Conservation (phyloP, 1,284 basidiomycete species). For the Sporisorium reilianum region DNA sequence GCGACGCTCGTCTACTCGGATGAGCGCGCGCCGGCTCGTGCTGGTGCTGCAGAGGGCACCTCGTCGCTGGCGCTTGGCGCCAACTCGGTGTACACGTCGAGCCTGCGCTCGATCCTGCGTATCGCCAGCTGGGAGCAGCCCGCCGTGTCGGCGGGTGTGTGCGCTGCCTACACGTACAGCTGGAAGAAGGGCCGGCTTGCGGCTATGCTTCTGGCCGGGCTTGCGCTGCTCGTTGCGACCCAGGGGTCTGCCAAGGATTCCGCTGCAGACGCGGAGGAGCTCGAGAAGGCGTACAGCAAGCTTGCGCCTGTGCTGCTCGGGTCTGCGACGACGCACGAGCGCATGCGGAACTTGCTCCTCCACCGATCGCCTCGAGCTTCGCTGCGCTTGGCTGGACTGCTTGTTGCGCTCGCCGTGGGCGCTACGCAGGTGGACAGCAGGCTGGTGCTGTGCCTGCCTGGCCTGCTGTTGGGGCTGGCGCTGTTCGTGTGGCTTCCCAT, state of each 20-base stretch:
- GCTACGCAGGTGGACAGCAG: constrained; percentile 16
- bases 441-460: constrained; percentile 24
- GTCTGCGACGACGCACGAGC: constrained; percentile 36
- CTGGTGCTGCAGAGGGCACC: background rate
- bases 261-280: constrained; percentile 11
- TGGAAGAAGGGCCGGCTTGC: constrained; percentile 44
- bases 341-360: constrained; percentile 43
- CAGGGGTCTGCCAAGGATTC: constrained; percentile 8
- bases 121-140: constrained; percentile 46
- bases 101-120: constrained; percentile 18
- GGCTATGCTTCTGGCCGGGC: constrained; percentile 16
- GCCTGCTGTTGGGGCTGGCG: constrained; percentile 36
- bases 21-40: constrained; percentile 13
- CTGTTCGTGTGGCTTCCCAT: constrained; percentile 51
- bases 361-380: constrained; percentile 44
- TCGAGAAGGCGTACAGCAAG: constrained; percentile 26
- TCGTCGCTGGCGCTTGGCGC: constrained; percentile 13
- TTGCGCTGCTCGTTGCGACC: constrained; percentile 21
- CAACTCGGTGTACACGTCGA: constrained; percentile 36
- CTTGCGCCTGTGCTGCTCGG: constrained; percentile 29
- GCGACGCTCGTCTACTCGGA: constrained; percentile 32
- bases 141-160: constrained; percentile 18
- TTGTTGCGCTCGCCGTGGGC: constrained; percentile 16
- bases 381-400: constrained; percentile 21
- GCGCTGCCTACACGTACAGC: constrained; percentile 28